phyloP scores from a whole-genome alignment of 2,329 filamentous ascomycete species.

The Metarhizium anisopliae region DNA sequence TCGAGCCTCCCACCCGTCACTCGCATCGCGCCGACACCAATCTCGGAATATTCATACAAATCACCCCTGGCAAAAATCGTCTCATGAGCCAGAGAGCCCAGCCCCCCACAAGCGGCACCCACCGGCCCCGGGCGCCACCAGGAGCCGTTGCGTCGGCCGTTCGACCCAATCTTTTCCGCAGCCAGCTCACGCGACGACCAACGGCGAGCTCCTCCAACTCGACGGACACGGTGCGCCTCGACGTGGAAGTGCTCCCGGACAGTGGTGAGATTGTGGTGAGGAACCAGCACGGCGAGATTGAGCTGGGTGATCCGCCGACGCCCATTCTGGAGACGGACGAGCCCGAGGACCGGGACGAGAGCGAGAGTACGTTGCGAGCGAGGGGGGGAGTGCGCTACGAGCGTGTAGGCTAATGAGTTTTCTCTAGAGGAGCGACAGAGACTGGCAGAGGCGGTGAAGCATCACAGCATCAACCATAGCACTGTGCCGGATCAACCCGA shows the following conservation, averaged over 20 bases:
- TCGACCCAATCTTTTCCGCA: constrained; percentile 46
- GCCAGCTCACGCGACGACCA: constrained; percentile 48
- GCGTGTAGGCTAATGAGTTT: too few relatives aligned
- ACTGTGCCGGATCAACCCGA: constrained; percentile 53
- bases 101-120: background rate
- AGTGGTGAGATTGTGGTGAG: constrained; percentile 52
- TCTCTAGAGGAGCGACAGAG: constrained; percentile 47
- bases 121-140: constrained; percentile 1
- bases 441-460: constrained; percentile 51
- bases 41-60: background rate
- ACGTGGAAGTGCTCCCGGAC: constrained; percentile 35
- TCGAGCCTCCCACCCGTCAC: too few relatives aligned
- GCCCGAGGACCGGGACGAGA: constrained; percentile 49
- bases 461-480: constrained; percentile 48
- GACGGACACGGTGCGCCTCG: constrained; percentile 39
- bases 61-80: too few relatives aligned
- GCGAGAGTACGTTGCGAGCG: constrained; percentile 33
- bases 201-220: constrained; percentile 31
- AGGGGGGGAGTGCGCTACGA: too few relatives aligned
- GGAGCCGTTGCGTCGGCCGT: background rate
- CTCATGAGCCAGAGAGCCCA: constrained; percentile 4
- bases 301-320: constrained; percentile 48
- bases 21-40: background rate
- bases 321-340: constrained; percentile 44
- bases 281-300: constrained; percentile 53